Evolutionary conservation across 1,284 basidiomycete species (phyloP), one percentile per base, ranked within the genome.

Genomic region (Malassezia furfur): DNA sequence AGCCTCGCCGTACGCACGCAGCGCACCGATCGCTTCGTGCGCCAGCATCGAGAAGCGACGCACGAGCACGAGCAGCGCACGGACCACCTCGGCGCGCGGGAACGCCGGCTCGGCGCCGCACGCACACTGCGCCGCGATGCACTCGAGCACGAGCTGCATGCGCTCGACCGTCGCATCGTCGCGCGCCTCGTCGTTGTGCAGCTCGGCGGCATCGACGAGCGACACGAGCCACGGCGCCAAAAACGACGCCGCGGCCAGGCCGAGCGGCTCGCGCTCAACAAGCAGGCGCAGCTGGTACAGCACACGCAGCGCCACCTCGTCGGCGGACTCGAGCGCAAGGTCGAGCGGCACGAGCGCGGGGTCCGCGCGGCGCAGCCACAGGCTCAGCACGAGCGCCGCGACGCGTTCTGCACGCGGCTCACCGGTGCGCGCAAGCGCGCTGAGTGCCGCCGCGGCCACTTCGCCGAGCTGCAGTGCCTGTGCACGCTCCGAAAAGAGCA

Each of bases 141-240:
- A 83, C 60, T 89, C 87, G 22, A 98, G 78, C 0, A 84, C 81
- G 19, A 98, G 80, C 9, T 87, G 81, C 7, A 94, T 80, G 75
- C 96, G 93, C 76, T 98, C 93, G 32, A 91, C 78, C 0, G 82
- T 82, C 60, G 86, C 84, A 48, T 93, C 90, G 62, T 75, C 64
- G 60, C 85, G 81, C 14, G 57, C 66, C 54, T 79, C 6, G 34
- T 79, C 78, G 14, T 79, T 70, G 0, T 79, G 79, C 17, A 91
- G 78, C 0, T 87, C 89, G 17, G 86, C 87, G 21, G 79, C 78
- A 1, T 78, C 70, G 8, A 91, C 79, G 17, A 96, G 83, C 52
- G 82, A 80, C 8, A 79, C 81, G 12, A 98, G 78, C 12, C 98
- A 79, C 7, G 91, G 87, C 44, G 84, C 85, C 1, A 84, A 76